phyloP scores from a whole-genome alignment of 2,329 filamentous ascomycete species.

The Monilinia polystroma region DNA sequence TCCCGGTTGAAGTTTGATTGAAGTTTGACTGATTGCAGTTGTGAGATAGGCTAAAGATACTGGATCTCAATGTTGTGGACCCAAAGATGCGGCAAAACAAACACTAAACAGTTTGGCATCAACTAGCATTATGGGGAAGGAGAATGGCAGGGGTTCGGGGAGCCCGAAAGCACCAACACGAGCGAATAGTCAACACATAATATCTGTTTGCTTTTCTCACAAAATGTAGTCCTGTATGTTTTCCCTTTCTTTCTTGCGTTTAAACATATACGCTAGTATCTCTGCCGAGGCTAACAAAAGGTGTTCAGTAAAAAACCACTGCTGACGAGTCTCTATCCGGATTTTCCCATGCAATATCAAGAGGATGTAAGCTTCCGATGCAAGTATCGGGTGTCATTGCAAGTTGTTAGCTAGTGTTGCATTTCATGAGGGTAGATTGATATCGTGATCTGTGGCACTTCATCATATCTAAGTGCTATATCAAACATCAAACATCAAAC shows the following conservation, averaged over 20 bases:
- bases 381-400: neutral
- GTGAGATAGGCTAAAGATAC: no score
- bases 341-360: neutral
- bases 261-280: neutral
- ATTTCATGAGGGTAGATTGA: neutral
- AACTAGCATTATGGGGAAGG: slow-evolving; percentile 4
- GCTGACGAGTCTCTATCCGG: neutral
- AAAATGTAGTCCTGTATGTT: neutral
- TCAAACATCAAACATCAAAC: neutral
- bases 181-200: neutral
- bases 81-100: neutral
- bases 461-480: neutral
- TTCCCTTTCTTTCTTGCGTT: neutral
- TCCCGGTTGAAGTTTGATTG: neutral
- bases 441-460: neutral
- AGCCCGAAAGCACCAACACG: neutral
- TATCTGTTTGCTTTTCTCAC: neutral
- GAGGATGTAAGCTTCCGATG: neutral
- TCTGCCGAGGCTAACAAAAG: neutral
- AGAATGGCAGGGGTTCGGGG: neutral
- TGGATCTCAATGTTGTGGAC: no score
- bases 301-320: neutral
- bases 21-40: no score
- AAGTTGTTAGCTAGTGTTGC: neutral
- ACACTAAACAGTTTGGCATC: neutral